Conservation (phyloP, 2,329 filamentous ascomycete species). For the Colletotrichum graminicola region DNA sequence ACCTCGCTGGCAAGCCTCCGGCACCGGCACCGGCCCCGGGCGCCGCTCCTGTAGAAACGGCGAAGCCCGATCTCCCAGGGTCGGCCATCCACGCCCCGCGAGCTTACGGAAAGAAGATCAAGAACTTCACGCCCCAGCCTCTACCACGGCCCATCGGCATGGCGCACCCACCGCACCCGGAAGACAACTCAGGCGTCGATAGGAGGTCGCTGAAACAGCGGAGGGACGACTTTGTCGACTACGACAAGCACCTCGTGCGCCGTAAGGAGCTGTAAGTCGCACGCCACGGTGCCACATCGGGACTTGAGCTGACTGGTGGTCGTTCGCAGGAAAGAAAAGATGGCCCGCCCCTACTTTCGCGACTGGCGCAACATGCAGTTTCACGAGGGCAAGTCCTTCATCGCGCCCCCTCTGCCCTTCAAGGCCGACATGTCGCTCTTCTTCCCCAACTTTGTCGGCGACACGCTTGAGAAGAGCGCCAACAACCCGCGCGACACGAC, state of each 20-base stretch:
- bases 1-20: constrained; percentile 48
- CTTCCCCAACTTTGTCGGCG: constrained; percentile 91
- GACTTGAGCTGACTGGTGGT: background rate
- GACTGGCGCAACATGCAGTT: constrained; percentile 89
- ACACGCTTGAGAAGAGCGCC: constrained; percentile 75
- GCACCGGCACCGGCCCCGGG: constrained; percentile 38
- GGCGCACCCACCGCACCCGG: constrained; percentile 75
- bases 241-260: constrained; percentile 83
- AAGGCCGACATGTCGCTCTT: constrained; percentile 84
- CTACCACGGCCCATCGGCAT: constrained; percentile 85
- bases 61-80: constrained; percentile 55
- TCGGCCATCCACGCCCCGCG: constrained; percentile 69
- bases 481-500: constrained; percentile 76
- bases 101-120: constrained; percentile 67
- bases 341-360: constrained; percentile 91
- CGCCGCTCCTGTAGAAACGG: constrained; percentile 45
- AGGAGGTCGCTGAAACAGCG: constrained; percentile 74
- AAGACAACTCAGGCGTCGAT: constrained; percentile 87
- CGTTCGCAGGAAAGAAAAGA: constrained; percentile 73
- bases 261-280: constrained; percentile 77
- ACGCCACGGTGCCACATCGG: no score
- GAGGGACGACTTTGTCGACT: constrained; percentile 84
- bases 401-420: constrained; percentile 87
- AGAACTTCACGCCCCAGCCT: constrained; percentile 69
- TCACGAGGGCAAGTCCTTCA: constrained; percentile 92